Base-by-base conservation (phyloP, 768 basidiomycete genomes). In the Kondoa subrosea region DNA sequence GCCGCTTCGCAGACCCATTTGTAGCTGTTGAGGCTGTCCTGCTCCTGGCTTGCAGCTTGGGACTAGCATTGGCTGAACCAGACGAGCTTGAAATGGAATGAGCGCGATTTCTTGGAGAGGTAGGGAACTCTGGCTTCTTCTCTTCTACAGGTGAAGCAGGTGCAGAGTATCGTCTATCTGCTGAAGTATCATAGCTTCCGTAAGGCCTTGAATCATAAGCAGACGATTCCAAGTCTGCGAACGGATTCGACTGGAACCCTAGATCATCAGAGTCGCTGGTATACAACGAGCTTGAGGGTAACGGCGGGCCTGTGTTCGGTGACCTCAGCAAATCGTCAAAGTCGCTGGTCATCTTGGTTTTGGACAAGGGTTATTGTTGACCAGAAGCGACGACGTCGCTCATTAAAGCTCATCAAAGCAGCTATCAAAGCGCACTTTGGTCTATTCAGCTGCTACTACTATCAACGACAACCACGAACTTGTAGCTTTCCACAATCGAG, bases 151-250 rank as follows among this genome's bases (percentile, higher is more conserved):
- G 40, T 50, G 40, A 50, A 8, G 40, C 40, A 8, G 40, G 40
- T 21, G 40, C 40, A 50, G 40, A 50, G 40, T 50, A 8, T 50
- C 40, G 40, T 21, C 21, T 50, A 8, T 50, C 40, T 21, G n/a
- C n/a, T n/a, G n/a, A n/a, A n/a, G n/a, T n/a, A n/a, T 50, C 40
- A 21, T 50, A 50, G 12, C 12, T 21, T 50, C 12, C 40, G 21
- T 50, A 50, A 50, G 40, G 40, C 40, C 21, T 50, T 8, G 40
- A 50, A 8, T 50, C 12, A 50, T 50, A 50, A 50, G 40, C 40
- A 3, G 61, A 63, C 3, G 61, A 63, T 32, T 63, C 29, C 61
- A 63, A 31, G 61, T 63, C 61, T 3, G 61, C 61, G 29, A 63
- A 63, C 26, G 61, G 61, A 33, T 63, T 63, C 29, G 16, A 27